Evolutionary conservation across 1,139 yeast genomes (phyloP).

Genomic region (Hyphopichia burtonii): DNA sequence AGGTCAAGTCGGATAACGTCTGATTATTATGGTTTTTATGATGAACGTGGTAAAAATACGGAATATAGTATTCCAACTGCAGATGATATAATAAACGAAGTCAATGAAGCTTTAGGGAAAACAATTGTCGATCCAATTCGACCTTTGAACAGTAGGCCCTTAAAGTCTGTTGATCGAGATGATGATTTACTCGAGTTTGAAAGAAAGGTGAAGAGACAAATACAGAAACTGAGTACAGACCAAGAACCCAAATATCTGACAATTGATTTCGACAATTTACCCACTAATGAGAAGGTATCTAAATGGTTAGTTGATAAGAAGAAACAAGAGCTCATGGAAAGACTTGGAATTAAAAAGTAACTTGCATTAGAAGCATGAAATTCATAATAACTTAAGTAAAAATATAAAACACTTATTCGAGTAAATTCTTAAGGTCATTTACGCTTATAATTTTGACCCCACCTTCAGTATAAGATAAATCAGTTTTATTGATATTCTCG

Average conservation of each 20-base stretch:
- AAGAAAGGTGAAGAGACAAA: constrained; percentile 13
- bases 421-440: background rate
- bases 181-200: constrained; percentile 20
- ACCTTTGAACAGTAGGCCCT: background rate
- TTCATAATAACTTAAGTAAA: background rate
- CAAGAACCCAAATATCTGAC: constrained; percentile 5
- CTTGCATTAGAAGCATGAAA: background rate
- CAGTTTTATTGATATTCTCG: constrained; percentile 27
- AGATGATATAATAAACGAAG: constrained; percentile 11
- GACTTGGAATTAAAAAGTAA: constrained; percentile 15
- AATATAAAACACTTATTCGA: background rate
- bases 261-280: constrained; percentile 26
- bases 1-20: constrained; percentile 16
- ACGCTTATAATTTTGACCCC: constrained; percentile 25
- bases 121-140: constrained; percentile 9
- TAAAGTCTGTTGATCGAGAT: background rate
- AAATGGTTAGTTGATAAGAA: constrained; percentile 46
- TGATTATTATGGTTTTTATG: constrained; percentile 48
- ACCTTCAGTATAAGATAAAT: constrained; percentile 21
- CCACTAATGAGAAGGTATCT: constrained; percentile 42
- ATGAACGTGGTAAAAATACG: constrained; percentile 15
- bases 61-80: background rate
- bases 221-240: constrained; percentile 5
- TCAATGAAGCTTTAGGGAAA: constrained; percentile 13
- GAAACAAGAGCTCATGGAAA: constrained; percentile 41